Conservation (phyloP, 2,329 filamentous ascomycete genomes). For the Alternaria sp. region DNA sequence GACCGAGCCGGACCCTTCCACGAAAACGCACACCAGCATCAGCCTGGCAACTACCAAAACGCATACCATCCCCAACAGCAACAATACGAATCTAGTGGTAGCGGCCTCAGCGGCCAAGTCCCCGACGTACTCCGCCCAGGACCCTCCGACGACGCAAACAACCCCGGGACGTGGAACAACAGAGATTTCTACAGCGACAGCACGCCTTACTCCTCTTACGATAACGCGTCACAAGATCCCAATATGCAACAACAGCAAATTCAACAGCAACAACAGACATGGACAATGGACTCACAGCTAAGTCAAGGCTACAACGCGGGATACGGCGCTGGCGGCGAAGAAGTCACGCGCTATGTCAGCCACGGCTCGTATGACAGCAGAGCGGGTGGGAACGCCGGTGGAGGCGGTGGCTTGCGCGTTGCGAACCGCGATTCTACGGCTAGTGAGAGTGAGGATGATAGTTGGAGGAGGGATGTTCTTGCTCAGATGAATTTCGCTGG, state of each 20-base stretch:
- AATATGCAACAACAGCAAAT: conserved; percentile 1
- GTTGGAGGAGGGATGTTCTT: conserved; percentile 22
- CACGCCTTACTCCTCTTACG: conserved; percentile 7
- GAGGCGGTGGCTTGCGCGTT: conserved; percentile 49
- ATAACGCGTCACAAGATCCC: conserved; percentile 1
- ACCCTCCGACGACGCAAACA: conserved; percentile 1
- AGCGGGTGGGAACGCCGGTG: conserved; percentile 8
- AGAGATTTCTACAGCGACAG: conserved; percentile 12
- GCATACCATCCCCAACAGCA: conserved; percentile 19
- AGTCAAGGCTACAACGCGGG: conserved; percentile 2
- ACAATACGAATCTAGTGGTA: conserved; percentile 12
- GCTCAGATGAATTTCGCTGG: conserved; percentile 23
- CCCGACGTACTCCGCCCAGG: conserved; percentile 30
- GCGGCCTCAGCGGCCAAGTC: conserved; percentile 17
- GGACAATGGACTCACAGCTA: conserved; percentile 7
- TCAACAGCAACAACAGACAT: conserved; percentile 8
- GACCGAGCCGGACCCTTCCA: conserved; percentile 39
- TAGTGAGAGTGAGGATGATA: conserved; percentile 20
- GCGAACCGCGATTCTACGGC: conserved; percentile 48
- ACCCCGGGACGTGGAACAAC: conserved; percentile 3
- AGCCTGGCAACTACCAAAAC: conserved; percentile 18
- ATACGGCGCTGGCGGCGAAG: conserved; percentile 10
- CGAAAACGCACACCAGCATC: conserved; percentile 1
- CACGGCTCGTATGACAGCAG: conserved; percentile 10
- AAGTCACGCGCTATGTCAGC: conserved; percentile 4